Conservation (phyloP, 2,329 filamentous ascomycete species). For the Colletotrichum chlorophyti region DNA sequence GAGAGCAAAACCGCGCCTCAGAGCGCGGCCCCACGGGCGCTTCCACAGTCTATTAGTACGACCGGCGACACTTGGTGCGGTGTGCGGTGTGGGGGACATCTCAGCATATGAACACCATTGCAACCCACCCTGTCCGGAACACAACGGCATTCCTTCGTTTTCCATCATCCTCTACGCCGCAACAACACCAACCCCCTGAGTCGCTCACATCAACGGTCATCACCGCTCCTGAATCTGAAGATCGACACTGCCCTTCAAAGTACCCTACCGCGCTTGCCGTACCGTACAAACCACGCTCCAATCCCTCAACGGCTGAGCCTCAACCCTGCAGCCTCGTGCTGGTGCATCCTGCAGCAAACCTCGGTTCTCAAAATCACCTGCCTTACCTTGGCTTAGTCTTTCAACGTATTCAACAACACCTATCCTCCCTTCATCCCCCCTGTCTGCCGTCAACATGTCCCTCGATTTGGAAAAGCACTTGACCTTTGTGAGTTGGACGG, state of each 20-base stretch:
- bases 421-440: background rate
- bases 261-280: background rate
- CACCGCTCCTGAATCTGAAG: background rate
- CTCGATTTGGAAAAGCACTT: conserved; percentile 84
- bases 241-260: conserved; percentile 1
- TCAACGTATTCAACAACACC: too few relatives aligned
- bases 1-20: conserved; percentile 19
- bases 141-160: conserved; percentile 27
- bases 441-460: conserved; percentile 54
- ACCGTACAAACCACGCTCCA: background rate
- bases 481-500: conserved; percentile 69
- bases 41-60: conserved; percentile 11
- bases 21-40: conserved; percentile 27
- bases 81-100: conserved; percentile 19
- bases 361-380: conserved; percentile 13
- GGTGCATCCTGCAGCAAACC: conserved; percentile 23
- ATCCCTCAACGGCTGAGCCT: conserved; percentile 6
- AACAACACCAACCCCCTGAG: conserved; percentile 8
- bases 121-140: conserved; percentile 29
- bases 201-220: conserved; percentile 4
- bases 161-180: conserved; percentile 20
- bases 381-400: conserved; percentile 7
- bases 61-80: background rate
- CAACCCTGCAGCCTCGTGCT: conserved; percentile 19
- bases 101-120: conserved; percentile 30